A percentile compares a stretch with the other conserved stretches of the same genome.
These are phyloP conservation scores for Hansenula lynferdii DNA, from an alignment of 1,139 yeast species.

Conservation along the genomic window DNA sequence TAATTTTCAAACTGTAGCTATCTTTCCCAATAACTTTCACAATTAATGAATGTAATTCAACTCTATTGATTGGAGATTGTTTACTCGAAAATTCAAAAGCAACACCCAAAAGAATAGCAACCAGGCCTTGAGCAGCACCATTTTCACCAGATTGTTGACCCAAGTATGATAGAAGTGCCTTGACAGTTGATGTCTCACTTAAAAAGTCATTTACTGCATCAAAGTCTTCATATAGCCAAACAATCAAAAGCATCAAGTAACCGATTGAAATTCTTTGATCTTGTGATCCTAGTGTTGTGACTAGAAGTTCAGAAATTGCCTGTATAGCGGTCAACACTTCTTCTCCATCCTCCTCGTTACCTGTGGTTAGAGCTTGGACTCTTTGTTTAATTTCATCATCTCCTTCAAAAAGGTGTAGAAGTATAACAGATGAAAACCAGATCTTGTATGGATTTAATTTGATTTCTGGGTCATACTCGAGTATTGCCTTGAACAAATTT, in stretches of 20 bases:
- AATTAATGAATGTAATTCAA: slow-evolving; percentile 57
- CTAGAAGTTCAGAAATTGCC: slow-evolving; percentile 71
- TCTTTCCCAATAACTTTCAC: slow-evolving; percentile 75
- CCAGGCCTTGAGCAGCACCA: slow-evolving; percentile 68
- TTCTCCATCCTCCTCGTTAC: slow-evolving; percentile 64
- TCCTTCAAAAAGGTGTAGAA: slow-evolving; percentile 61
- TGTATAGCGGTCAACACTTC: slow-evolving; percentile 74
- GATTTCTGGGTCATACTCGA: slow-evolving; percentile 74
- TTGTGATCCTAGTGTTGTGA: slow-evolving; percentile 55
- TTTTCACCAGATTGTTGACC: slow-evolving; percentile 57
- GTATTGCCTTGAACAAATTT: slow-evolving; percentile 62
- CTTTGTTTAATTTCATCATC: slow-evolving; percentile 35
- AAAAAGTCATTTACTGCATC: slow-evolving; percentile 75
- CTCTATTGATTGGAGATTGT: slow-evolving; percentile 65
- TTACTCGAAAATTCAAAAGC: slow-evolving; percentile 77
- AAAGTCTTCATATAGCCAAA: slow-evolving; percentile 78
- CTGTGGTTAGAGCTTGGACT: slow-evolving; percentile 55
- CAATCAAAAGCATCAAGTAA: slow-evolving; percentile 67
- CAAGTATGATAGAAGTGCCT: slow-evolving; percentile 62
- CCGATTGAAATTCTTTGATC: slow-evolving; percentile 81
- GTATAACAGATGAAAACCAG: slow-evolving; percentile 77
- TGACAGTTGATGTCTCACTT: slow-evolving; percentile 59
- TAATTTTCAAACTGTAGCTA: slow-evolving; percentile 68
- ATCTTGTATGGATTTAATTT: slow-evolving; percentile 79
- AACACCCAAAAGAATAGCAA: slow-evolving; percentile 68